phyloP scores from a whole-genome alignment of 768 basidiomycete species.

The Serendipita indica region DNA sequence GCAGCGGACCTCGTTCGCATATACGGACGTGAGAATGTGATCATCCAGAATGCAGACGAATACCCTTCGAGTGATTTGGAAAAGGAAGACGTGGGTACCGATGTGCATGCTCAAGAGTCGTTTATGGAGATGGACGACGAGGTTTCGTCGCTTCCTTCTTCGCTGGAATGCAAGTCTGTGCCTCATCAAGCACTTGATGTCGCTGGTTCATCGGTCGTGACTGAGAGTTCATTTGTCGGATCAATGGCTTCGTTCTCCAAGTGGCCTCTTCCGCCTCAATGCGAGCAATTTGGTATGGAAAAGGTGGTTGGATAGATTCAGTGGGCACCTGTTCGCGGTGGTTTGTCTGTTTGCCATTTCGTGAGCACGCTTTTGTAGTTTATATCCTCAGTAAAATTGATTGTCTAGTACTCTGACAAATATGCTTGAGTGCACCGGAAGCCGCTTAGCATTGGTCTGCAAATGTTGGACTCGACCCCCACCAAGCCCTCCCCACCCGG shows the following conservation, averaged over 20 bases:
- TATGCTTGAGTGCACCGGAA: too few species aligned
- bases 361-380: too few species aligned
- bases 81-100: background rate
- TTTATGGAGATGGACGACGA: background rate
- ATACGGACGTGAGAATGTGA: background rate
- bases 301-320: background rate
- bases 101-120: background rate
- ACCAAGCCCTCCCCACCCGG: background rate
- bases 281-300: background rate
- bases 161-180: background rate
- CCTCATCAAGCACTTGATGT: background rate
- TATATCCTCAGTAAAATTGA: too few species aligned
- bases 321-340: too few species aligned
- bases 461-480: too few species aligned
- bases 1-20: background rate
- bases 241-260: constrained; percentile 8
- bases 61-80: background rate
- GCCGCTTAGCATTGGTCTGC: too few species aligned
- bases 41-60: background rate
- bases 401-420: too few species aligned
- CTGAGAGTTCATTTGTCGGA: background rate
- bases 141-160: background rate
- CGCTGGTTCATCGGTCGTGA: background rate
- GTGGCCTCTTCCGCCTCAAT: constrained; percentile 7
- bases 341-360: too few species aligned